A percentile compares a stretch with the other conserved stretches of the same genome.
phyloP scores from a whole-genome alignment of 345 rosid genomes.

The Chamaenerion angustifolium region DNA sequence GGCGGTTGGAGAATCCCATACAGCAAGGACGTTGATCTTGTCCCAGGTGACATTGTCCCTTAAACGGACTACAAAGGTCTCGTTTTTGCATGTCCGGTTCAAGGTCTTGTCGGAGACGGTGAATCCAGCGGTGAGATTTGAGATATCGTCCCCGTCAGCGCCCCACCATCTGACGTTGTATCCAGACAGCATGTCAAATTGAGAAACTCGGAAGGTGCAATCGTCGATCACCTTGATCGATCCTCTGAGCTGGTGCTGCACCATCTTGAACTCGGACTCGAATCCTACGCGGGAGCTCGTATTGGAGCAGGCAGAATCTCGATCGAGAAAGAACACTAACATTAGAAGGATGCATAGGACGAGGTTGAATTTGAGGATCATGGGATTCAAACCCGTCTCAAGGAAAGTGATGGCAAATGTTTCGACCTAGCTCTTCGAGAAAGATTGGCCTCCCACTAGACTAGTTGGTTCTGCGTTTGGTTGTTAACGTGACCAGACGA shows the following conservation, averaged over 20 bases:
- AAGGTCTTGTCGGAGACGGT: slow-evolving; percentile 45
- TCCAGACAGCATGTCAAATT: slow-evolving; percentile 75
- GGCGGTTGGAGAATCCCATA: slow-evolving; percentile 57
- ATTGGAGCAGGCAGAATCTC: slow-evolving; percentile 35
- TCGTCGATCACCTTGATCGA: slow-evolving; percentile 50
- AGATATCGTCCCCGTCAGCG: slow-evolving; percentile 30
- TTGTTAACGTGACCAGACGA: too few species aligned
- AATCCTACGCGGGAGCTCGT: slow-evolving; percentile 46
- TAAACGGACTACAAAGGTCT: slow-evolving; percentile 43
- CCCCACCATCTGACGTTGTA: slow-evolving; percentile 84
- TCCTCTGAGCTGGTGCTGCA: slow-evolving; percentile 85
- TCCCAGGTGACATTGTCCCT: slow-evolving; percentile 51
- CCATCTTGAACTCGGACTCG: slow-evolving; percentile 57
- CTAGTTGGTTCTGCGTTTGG: neutral
- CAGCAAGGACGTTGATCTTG: slow-evolving; percentile 34
- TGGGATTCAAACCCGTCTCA: slow-evolving; percentile 3
- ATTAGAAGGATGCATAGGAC: slow-evolving; percentile 11
- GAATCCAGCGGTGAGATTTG: slow-evolving; percentile 57
- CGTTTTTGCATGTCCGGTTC: slow-evolving; percentile 53
- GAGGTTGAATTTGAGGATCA: slow-evolving; percentile 10
- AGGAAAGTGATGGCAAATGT: too few species aligned
- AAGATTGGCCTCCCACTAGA: too few species aligned
- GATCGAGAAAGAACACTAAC: slow-evolving; percentile 27
- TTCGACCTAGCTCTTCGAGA: too few species aligned
- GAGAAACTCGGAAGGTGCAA: slow-evolving; percentile 67